Conservation (phyloP, 1,284 basidiomycete species). For the Sporisorium reilianum region DNA sequence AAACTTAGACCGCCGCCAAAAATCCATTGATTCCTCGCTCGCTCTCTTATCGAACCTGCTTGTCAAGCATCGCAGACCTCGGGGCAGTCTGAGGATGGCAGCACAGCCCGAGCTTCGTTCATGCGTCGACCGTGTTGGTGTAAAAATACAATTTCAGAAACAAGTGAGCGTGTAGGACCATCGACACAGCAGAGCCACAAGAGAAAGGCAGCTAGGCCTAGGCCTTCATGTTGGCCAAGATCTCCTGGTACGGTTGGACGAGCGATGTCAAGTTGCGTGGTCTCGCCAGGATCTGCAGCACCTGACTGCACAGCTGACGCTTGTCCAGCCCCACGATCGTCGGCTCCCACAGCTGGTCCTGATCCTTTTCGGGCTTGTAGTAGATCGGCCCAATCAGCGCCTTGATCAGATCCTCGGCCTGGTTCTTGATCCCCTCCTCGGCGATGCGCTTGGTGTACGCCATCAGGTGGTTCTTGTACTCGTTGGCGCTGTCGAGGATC, state of each 20-base stretch:
- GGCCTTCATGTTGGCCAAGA: conserved; percentile 40
- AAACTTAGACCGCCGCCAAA: neutral
- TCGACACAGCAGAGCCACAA: neutral
- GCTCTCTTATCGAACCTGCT: too few relatives aligned
- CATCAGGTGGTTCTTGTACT: conserved; percentile 59
- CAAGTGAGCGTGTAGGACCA: neutral
- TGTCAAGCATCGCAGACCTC: too few relatives aligned
- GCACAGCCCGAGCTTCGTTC: too few relatives aligned
- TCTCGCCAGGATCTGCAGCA: conserved; percentile 50
- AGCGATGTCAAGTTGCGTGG: conserved; percentile 45
- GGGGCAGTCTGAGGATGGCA: too few relatives aligned
- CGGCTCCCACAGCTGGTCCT: conserved; percentile 38
- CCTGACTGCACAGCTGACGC: conserved; percentile 42
- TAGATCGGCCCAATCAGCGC: conserved; percentile 65
- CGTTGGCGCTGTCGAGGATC: conserved; percentile 60
- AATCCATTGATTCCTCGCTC: too few relatives aligned
- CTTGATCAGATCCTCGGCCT: conserved; percentile 65
- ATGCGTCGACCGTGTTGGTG: too few relatives aligned
- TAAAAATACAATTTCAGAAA: too few relatives aligned
- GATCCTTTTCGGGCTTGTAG: conserved; percentile 51
- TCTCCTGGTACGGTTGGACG: conserved; percentile 52
- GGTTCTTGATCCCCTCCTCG: conserved; percentile 64
- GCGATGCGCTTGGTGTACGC: conserved; percentile 59
- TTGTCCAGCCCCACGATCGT: conserved; percentile 47
- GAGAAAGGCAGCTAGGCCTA: neutral